Conservation (phyloP, 352 stramenopile genomes). For the Paralagenidium karlingii region DNA sequence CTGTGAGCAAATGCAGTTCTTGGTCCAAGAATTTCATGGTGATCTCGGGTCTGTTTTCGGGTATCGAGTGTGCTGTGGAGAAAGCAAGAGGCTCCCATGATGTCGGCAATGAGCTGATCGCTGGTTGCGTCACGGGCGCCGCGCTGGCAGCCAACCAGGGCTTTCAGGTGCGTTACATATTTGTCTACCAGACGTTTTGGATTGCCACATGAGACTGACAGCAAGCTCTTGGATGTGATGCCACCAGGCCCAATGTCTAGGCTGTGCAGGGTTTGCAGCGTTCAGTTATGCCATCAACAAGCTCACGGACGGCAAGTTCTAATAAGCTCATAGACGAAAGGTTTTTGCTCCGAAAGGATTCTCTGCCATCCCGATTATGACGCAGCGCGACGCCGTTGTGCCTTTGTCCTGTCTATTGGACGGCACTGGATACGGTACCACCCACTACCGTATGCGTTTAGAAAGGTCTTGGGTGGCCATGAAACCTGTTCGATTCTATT, state of each 20-base stretch:
- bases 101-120: slow-evolving; percentile 89
- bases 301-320: slow-evolving; percentile 73
- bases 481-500: no score
- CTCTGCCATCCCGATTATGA: no score
- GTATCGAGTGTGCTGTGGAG: slow-evolving; percentile 89
- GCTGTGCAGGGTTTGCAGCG: slow-evolving; percentile 87
- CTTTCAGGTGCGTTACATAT: slow-evolving; percentile 49
- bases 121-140: slow-evolving; percentile 92
- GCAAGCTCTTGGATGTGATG: no score
- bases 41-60: slow-evolving; percentile 89
- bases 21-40: slow-evolving; percentile 83
- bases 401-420: no score
- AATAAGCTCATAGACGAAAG: slow-evolving; percentile 5
- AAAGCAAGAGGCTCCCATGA: slow-evolving; percentile 92
- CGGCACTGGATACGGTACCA: no score
- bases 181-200: no score
- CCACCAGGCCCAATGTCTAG: slow-evolving; percentile 73
- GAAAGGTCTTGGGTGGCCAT: no score
- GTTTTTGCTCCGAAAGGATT: no score
- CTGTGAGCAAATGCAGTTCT: slow-evolving; percentile 62
- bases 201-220: no score
- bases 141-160: slow-evolving; percentile 89
- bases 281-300: slow-evolving; percentile 87
- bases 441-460: no score
- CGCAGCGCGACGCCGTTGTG: no score